A percentile compares a stretch with the other conserved stretches of the same genome.
These are phyloP conservation scores for Aspergillus taichungensis DNA, from an alignment of 495 filamentous ascomycete species.

Conservation along the genomic window DNA sequence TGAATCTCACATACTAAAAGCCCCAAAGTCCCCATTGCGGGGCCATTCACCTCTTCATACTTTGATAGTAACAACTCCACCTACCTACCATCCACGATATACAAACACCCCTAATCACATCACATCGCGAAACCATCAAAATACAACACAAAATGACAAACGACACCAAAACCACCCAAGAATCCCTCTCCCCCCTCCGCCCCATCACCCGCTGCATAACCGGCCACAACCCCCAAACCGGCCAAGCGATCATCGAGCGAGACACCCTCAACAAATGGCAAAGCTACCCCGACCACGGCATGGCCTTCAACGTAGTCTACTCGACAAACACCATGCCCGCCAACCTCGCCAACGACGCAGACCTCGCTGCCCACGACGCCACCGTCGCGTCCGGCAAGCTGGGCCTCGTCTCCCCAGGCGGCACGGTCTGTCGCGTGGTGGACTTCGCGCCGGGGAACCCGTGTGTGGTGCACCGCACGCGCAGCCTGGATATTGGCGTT, in stretches of 20 bases:
- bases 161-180: slow-evolving; percentile 5
- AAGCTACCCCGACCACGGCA: slow-evolving; percentile 10
- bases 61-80: slow-evolving; percentile 5
- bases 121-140: too few species aligned
- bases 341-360: slow-evolving; percentile 43
- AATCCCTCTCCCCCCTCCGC: slow-evolving; percentile 17
- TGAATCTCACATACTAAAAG: too few species aligned
- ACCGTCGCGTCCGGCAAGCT: slow-evolving; percentile 26
- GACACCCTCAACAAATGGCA: slow-evolving; percentile 11
- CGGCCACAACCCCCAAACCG: slow-evolving; percentile 22
- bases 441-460: slow-evolving; percentile 59
- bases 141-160: slow-evolving; percentile 1
- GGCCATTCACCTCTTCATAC: too few species aligned
- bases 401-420: slow-evolving; percentile 45
- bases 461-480: slow-evolving; percentile 61
- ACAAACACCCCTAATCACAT: too few species aligned
- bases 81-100: background rate
- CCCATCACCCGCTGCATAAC: slow-evolving; percentile 32
- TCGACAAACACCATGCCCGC: slow-evolving; percentile 49
- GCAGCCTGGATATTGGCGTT: slow-evolving; percentile 66
- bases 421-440: slow-evolving; percentile 44
- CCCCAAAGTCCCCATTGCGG: too few species aligned
- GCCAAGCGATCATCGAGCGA: slow-evolving; percentile 25
- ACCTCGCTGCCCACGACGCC: slow-evolving; percentile 27
- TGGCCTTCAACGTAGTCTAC: slow-evolving; percentile 31